Evolutionary conservation across 768 basidiomycete genomes (phyloP).

Genomic region (Tubosaeta brunneosetosa): DNA sequence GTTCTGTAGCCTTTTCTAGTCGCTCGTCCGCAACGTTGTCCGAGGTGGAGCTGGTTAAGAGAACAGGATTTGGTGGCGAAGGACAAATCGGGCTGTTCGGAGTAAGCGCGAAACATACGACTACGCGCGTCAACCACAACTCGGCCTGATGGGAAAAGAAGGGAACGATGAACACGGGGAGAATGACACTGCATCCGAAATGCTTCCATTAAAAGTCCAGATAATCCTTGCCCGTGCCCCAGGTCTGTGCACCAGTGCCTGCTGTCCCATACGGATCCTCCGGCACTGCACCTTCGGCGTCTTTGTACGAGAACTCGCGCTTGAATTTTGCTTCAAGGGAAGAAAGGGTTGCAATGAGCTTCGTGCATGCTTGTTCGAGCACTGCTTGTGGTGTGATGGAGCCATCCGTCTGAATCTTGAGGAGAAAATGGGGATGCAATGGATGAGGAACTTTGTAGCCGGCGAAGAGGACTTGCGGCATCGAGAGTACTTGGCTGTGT

Average conservation of each 20-base stretch:
- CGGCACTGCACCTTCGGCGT: conserved; percentile 47
- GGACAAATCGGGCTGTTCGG: background rate
- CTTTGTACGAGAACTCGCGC: conserved; percentile 77
- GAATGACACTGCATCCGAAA: background rate
- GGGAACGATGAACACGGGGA: background rate
- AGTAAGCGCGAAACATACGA: background rate
- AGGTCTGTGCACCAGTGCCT: conserved; percentile 37
- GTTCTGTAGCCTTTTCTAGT: background rate
- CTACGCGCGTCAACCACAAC: background rate
- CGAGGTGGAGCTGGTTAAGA: too few relatives aligned
- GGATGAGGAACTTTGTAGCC: conserved; percentile 99
- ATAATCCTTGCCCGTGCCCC: conserved; percentile 50
- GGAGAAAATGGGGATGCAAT: conserved; percentile 86
- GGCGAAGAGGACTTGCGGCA: conserved; percentile 88
- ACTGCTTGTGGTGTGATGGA: conserved; percentile 74
- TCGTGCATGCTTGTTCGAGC: conserved; percentile 78
- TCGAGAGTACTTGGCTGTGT: conserved; percentile 79
- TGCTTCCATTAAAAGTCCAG: conserved; percentile 42
- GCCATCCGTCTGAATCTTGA: conserved; percentile 96
- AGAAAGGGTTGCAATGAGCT: conserved; percentile 68
- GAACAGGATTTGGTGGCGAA: background rate
- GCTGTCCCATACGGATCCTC: conserved; percentile 51
- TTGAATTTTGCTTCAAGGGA: conserved; percentile 74
- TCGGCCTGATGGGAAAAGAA: too few relatives aligned
- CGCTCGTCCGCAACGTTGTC: background rate